Base-by-base conservation (phyloP, 441 rosid genomes). In the Kokia cookei region DNA sequence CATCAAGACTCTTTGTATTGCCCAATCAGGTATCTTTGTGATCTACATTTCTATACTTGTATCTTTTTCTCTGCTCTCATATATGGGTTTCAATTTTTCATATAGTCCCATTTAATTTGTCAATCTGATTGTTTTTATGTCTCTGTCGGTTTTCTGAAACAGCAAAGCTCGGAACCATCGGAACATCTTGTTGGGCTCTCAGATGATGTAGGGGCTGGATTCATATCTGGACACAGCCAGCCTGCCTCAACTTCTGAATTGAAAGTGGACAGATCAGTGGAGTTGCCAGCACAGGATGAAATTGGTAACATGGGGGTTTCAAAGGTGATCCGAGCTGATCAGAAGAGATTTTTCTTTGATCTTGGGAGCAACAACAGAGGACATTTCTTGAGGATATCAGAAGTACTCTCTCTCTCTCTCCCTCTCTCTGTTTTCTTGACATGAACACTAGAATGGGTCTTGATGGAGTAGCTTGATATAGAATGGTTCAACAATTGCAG, bases 151-250 rank as follows among this genome's bases (percentile, higher is more conserved):
- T 17, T 76, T 54, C 60, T 24, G 32, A 80, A 79, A 76, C 93
- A 91, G 98, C 90, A 87, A 83, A 80, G 78, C 77, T 84, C 91
- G 58, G 97, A 90, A 81, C 75, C 87, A 80, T 82, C 91, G 61
- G 97, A 91, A 80, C 91, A 76, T 64, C 69, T 92, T 63, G 96
- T 84, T 79, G 98, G 97, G 75, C 97, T 94, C 69, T 94, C 99
- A 17, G 97, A 94, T 84, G 99, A 94, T 81, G 99, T 94, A 4
- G 99, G 98, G 72, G 99, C 97, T 75, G 99, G 99, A 74, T 94
- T 94, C 82, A 94, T 94, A 80, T 85, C 99, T 81, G 99, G 99
- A 54, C 94, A 92, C 72, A 85, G 79, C 71, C 97, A 94, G 74
- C 87, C 93, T 55, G 79, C 83, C 77, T 73, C 93, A 57, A 78